A percentile compares a stretch with the other conserved stretches of the same genome.
Conservation (phyloP, 768 basidiomycete species). For the Leccinum sublutescens region DNA sequence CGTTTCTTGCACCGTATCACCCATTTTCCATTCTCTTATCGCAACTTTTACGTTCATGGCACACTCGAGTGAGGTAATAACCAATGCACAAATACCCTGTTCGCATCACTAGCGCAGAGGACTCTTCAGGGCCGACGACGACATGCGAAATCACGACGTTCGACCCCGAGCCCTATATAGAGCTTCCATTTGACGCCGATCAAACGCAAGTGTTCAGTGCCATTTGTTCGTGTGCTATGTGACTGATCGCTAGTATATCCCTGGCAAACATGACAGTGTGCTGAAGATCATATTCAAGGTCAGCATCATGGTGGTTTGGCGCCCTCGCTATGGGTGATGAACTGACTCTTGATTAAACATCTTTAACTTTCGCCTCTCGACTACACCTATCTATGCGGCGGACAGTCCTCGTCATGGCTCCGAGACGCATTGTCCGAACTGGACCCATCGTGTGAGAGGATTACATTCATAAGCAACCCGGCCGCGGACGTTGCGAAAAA, state of each 20-base stretch:
- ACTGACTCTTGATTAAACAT: background rate
- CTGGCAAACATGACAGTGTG: constrained; percentile 41
- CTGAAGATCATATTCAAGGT: constrained; percentile 87
- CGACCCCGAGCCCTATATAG: constrained; percentile 77
- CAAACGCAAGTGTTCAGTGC: constrained; percentile 44
- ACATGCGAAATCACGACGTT: constrained; percentile 86
- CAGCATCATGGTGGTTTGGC: constrained; percentile 8
- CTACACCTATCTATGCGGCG: constrained; percentile 13
- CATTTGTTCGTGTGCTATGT: background rate
- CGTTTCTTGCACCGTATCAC: background rate
- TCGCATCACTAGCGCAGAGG: constrained; percentile 56
- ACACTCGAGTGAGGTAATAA: constrained; percentile 6
- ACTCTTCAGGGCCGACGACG: constrained; percentile 77
- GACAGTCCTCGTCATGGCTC: constrained; percentile 79
- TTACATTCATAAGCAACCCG: constrained; percentile 82
- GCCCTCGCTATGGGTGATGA: background rate
- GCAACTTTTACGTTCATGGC: constrained; percentile 1
- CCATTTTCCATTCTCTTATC: background rate
- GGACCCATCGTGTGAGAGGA: constrained; percentile 81
- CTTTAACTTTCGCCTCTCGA: background rate
- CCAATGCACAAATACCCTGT: background rate
- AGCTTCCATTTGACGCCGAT: constrained; percentile 73
- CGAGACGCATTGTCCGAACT: constrained; percentile 90
- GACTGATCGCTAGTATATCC: constrained; percentile 7
- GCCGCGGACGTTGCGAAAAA: constrained; percentile 31